These are phyloP conservation scores for Pezicula neosporulosa DNA, from an alignment of 2,329 filamentous ascomycete genomes.

Conservation along the genomic window DNA sequence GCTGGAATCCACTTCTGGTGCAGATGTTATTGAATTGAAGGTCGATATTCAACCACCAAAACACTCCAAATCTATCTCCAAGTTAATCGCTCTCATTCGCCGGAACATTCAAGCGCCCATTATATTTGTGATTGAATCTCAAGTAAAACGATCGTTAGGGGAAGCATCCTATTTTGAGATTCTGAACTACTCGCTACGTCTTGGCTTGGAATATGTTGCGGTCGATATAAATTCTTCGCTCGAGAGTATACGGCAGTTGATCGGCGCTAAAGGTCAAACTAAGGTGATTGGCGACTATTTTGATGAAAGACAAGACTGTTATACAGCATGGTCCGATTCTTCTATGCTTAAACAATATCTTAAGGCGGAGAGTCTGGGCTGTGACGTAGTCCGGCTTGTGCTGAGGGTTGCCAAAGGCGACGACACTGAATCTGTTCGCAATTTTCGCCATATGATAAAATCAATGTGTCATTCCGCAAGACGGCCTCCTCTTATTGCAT, in stretches of 20 bases:
- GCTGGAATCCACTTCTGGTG: slow-evolving; percentile 48
- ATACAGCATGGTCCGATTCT: slow-evolving; percentile 37
- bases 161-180: slow-evolving; percentile 45
- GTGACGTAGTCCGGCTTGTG: slow-evolving; percentile 47
- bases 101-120: slow-evolving; percentile 49
- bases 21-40: slow-evolving; percentile 53
- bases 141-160: neutral
- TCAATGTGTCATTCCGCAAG: neutral
- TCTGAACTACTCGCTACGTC: slow-evolving; percentile 56
- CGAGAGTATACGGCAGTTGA: slow-evolving; percentile 35
- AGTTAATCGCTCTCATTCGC: slow-evolving; percentile 50
- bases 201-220: slow-evolving; percentile 60
- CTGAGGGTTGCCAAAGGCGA: slow-evolving; percentile 25
- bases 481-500: slow-evolving; percentile 46
- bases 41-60: slow-evolving; percentile 51
- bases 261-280: slow-evolving; percentile 45
- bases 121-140: slow-evolving; percentile 41
- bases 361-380: slow-evolving; percentile 42
- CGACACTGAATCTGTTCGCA: neutral
- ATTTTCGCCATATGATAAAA: neutral
- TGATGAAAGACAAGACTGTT: slow-evolving; percentile 50
- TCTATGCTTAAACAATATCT: slow-evolving; percentile 36
- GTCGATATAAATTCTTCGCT: slow-evolving; percentile 53
- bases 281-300: slow-evolving; percentile 61
- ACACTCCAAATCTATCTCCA: slow-evolving; percentile 42